These are phyloP conservation scores for Fallopia convolvulus DNA, from an alignment of 148 eudicot species.

Conservation along the genomic window DNA sequence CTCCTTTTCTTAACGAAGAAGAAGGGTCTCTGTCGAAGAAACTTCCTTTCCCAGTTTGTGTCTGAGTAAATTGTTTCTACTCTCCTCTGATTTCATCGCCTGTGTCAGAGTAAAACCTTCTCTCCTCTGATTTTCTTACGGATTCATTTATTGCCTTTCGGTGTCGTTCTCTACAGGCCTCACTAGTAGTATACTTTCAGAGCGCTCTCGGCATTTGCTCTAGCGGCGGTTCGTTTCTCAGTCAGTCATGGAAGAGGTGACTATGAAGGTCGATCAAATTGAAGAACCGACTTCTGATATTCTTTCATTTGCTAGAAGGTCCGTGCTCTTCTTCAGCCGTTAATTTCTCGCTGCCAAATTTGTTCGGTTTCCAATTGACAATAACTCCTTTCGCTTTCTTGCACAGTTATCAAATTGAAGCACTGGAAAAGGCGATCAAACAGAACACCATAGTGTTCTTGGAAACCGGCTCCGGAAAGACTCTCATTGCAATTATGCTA, in stretches of 20 bases:
- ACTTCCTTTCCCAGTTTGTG: too few relatives aligned
- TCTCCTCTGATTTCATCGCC: too few relatives aligned
- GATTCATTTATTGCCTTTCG: too few relatives aligned
- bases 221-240: neutral
- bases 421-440: conserved; percentile 63
- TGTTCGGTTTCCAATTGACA: neutral
- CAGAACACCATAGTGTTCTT: conserved; percentile 78
- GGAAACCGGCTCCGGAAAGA: conserved; percentile 97
- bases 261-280: neutral
- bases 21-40: too few relatives aligned
- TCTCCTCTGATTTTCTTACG: too few relatives aligned
- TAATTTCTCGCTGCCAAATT: neutral
- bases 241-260: neutral
- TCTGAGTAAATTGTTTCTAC: too few relatives aligned
- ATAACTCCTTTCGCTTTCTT: neutral
- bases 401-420: conserved; percentile 80
- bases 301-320: conserved; percentile 5
- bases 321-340: neutral
- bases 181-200: too few relatives aligned
- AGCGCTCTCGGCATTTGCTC: neutral
- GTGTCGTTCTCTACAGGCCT: too few relatives aligned
- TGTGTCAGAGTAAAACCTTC: too few relatives aligned
- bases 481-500: conserved; percentile 89
- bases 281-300: neutral
- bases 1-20: too few relatives aligned